Percentiles rank a stretch among this genome's conserved stretches.
These are phyloP conservation scores for Didymella lethalis DNA, from an alignment of 2,329 filamentous ascomycete genomes.

Conservation along the genomic window DNA sequence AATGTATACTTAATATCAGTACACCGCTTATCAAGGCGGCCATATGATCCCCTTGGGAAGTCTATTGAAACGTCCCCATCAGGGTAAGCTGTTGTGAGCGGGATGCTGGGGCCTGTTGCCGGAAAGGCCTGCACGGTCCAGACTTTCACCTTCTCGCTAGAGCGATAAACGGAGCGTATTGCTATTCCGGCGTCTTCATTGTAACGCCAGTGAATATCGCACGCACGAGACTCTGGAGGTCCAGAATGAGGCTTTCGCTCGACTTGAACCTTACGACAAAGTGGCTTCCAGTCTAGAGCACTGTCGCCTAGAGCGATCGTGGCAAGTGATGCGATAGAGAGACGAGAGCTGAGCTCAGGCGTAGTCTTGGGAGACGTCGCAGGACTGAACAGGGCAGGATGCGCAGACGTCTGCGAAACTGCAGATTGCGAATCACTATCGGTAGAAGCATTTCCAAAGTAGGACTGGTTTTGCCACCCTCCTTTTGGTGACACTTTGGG, in stretches of 20 bases:
- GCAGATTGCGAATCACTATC: conserved; percentile 30
- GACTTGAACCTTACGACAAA: conserved; percentile 39
- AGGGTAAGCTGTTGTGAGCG: conserved; percentile 37
- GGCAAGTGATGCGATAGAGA: conserved; percentile 34
- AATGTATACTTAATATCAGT: conserved; percentile 44
- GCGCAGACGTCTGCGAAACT: conserved; percentile 23
- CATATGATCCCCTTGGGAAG: conserved; percentile 40
- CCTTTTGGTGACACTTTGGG: conserved; percentile 28
- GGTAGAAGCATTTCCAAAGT: conserved; percentile 27
- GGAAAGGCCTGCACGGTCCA: conserved; percentile 44
- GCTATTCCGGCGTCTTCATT: conserved; percentile 40
- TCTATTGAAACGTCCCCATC: conserved; percentile 43
- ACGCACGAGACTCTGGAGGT: conserved; percentile 23
- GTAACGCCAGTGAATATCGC: conserved; percentile 41
- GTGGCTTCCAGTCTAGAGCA: conserved; percentile 42
- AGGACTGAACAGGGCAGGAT: conserved; percentile 24
- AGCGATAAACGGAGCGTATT: conserved; percentile 37
- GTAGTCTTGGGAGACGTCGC: conserved; percentile 24
- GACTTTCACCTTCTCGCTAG: conserved; percentile 23
- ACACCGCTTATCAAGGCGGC: conserved; percentile 37
- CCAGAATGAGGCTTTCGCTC: conserved; percentile 31
- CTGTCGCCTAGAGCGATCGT: conserved; percentile 38
- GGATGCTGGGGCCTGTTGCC: conserved; percentile 42
- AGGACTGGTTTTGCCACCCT: conserved; percentile 14
- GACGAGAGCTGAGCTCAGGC: conserved; percentile 28